These are phyloP conservation scores for Gossypium gossypioides DNA, from an alignment of 441 rosid species.

Conservation along the genomic window DNA sequence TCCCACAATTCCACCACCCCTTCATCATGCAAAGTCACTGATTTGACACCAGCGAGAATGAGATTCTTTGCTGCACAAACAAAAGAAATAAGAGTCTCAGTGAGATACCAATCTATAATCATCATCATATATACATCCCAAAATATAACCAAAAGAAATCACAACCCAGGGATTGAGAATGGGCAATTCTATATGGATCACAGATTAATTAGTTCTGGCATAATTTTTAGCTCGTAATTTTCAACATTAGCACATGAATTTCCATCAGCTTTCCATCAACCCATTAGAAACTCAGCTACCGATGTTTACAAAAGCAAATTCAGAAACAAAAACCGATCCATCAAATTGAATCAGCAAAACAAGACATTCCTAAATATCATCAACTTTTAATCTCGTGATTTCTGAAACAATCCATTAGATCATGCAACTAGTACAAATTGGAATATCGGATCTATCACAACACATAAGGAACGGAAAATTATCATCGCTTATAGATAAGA, in stretches of 20 bases:
- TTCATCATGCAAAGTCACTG: slow-evolving; percentile 82
- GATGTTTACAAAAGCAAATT: background rate
- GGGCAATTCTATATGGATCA: no score
- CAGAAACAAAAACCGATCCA: background rate
- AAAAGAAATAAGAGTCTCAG: background rate
- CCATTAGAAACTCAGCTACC: background rate
- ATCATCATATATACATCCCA: background rate
- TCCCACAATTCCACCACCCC: slow-evolving; percentile 80
- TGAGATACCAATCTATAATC: background rate
- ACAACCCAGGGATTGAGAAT: background rate
- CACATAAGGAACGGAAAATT: background rate
- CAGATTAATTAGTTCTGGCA: background rate
- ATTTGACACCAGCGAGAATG: slow-evolving; percentile 90
- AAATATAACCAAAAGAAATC: background rate
- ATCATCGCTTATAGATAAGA: background rate
- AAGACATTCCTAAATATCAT: background rate
- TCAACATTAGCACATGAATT: background rate
- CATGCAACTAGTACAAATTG: background rate
- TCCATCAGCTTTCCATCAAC: background rate
- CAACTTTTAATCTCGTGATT: background rate
- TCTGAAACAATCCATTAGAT: background rate
- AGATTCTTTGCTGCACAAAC: slow-evolving; percentile 70
- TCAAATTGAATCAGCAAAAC: background rate
- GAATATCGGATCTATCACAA: background rate
- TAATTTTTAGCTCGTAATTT: background rate